Evolutionary conservation across 2,329 filamentous ascomycete genomes (phyloP), one percentile per base, ranked within the genome.

Genomic region (Hypoxylon sp.): DNA sequence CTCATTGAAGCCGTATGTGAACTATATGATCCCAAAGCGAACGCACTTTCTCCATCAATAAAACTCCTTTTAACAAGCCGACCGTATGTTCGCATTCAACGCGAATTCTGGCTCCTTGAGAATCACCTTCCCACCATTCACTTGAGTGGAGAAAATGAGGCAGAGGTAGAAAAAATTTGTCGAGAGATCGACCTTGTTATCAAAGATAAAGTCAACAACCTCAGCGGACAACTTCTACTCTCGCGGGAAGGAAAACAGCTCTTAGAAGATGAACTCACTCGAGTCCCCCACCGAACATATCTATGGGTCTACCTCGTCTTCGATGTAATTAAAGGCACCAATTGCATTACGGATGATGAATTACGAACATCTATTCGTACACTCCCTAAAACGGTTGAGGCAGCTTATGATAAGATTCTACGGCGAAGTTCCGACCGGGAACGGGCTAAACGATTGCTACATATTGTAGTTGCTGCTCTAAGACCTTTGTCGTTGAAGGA

Each of bases 11-110:
- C 48, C 11, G n/a, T 51, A 24, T 33, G 48, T 51, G 24, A 51
- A 17, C 11, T 51, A 51, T 51, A 51, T 9, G 48, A 51, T 3
- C n/a, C 48, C 2, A 11, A 17, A 33, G 8, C 24, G 5, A n/a
- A 6, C 29, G 17, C 5, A 6, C 13, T 6, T 51, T 24, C 26
- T 33, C 13, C 11, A 9, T 24, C 26, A 3, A 37, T 83, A 9
- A 83, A 81, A 59, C 80, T 83, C 59, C 73, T 84, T 1, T 44
- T 82, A 5, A 81, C 80, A 0, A 81, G 80, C 66, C 78, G 81
- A 0, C 80, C 80, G 22, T 80, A 80, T 59, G 59, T 61, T 5
- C 14, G 71, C 1, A 78, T 80, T 46, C 60, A 71, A 39, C 17
- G 33, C 0, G 58, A 54, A 6, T 80, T 81, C 58, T 57, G 66